These are phyloP conservation scores for Lignosus rhinocerotis DNA, from an alignment of 1,284 basidiomycete genomes.

Conservation along the genomic window DNA sequence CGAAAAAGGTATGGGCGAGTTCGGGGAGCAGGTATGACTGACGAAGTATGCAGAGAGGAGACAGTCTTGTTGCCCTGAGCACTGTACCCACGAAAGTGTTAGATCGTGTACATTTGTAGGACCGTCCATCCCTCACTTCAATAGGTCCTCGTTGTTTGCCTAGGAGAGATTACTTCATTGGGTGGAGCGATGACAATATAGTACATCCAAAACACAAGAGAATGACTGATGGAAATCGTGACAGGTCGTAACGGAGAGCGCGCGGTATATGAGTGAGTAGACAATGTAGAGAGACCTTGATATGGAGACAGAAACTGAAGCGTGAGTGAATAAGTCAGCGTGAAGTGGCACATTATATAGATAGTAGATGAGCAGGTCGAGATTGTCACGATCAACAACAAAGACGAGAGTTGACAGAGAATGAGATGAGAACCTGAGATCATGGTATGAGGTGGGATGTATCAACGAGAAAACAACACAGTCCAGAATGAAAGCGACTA, in stretches of 20 bases:
- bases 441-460: background rate
- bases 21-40: background rate
- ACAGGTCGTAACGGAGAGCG: constrained; percentile 14
- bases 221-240: constrained; percentile 11
- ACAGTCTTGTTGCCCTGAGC: background rate
- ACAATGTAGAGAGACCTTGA: background rate
- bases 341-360: constrained; percentile 1
- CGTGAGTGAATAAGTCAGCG: constrained; percentile 20
- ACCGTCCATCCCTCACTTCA: too few relatives aligned
- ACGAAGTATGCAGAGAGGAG: background rate
- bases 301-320: background rate
- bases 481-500: background rate
- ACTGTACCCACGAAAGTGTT: background rate
- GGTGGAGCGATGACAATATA: background rate
- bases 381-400: background rate
- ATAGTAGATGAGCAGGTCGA: background rate
- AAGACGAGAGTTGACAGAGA: background rate
- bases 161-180: too few relatives aligned
- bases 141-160: too few relatives aligned
- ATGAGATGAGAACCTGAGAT: background rate
- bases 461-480: background rate
- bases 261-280: constrained; percentile 9
- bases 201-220: background rate
- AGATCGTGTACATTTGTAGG: too few relatives aligned
- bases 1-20: background rate